phyloP scores from a whole-genome alignment of 73 alveolate genomes.

The Durusdinium trenchii region DNA sequence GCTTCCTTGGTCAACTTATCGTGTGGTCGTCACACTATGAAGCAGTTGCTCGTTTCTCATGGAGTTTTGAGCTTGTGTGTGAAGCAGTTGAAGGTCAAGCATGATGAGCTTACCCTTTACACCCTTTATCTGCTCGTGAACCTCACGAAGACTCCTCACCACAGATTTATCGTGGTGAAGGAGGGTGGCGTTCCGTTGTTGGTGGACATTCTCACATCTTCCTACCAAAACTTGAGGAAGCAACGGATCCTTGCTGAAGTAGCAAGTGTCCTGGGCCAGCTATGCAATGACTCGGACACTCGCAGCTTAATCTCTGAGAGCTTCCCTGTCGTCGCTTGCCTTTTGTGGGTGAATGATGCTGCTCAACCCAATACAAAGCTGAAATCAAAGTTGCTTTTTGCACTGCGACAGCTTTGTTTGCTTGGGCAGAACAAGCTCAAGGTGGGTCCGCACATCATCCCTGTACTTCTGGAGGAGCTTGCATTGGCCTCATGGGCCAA shows the following conservation, averaged over 20 bases:
- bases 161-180: slow-evolving; percentile 65
- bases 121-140: slow-evolving; percentile 80
- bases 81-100: slow-evolving; percentile 82
- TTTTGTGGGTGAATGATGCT: slow-evolving; percentile 89
- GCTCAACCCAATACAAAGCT: slow-evolving; percentile 91
- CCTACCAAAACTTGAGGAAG: slow-evolving; percentile 89
- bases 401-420: slow-evolving; percentile 44
- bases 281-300: slow-evolving; percentile 92
- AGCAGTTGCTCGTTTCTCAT: slow-evolving; percentile 76
- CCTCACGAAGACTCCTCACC: slow-evolving; percentile 94
- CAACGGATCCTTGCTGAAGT: slow-evolving; percentile 92
- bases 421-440: slow-evolving; percentile 47
- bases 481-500: slow-evolving; percentile 73
- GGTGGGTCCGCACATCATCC: slow-evolving; percentile 85
- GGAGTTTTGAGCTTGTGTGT: slow-evolving; percentile 64
- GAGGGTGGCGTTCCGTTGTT: slow-evolving; percentile 89
- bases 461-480: slow-evolving; percentile 78
- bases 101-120: slow-evolving; percentile 89
- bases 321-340: slow-evolving; percentile 81
- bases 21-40: slow-evolving; percentile 76
- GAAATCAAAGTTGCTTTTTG: slow-evolving; percentile 77
- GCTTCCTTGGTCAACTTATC: slow-evolving; percentile 90
- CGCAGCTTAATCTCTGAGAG: slow-evolving; percentile 76
- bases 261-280: slow-evolving; percentile 88
- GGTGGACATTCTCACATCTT: slow-evolving; percentile 94